Evolutionary conservation across 371 early-diverging fungal genomes (phyloP), one percentile per base, ranked within the genome.

Genomic region (Mucor indicus): DNA sequence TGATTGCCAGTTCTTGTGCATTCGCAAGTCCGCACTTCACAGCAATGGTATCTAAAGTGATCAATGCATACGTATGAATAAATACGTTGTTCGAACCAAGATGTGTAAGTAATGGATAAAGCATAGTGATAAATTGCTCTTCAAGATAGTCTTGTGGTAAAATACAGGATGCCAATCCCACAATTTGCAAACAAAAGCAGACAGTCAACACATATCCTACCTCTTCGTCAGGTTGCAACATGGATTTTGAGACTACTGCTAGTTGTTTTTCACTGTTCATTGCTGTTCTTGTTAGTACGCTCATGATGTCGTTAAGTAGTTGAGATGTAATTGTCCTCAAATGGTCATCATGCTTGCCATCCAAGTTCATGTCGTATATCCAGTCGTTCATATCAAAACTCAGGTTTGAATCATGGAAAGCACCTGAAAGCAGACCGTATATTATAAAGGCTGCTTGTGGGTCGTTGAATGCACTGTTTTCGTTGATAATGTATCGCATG

Each of bases 31-130:
- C 67, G 38, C 73, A 75, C 1, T 42, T 23, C 5, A 46, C 17
- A 0, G 77, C 69, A 41, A 79, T 58, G 10, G 53, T 48, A 24
- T 64, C 61, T 38, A 79, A 36, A 1, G 75, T 64, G 20, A 67
- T 72, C 12, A 63, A 44, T 6, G 75, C 70, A 37, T 65, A 71
- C 8, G 57, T 62, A 38, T 69, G 64, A 8, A 73, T 59, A 31
- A 52, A 70, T 0, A 63, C 40, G 46, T 62, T 66, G 2, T 56
- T 54, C 16, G 64, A 79, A 2, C 81, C 83, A 1, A 79, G 48
- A 40, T 79, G 74, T 6, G 77, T 77, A 21, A 86, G 41, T 11
- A 86, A 51, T 0, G 75, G 77, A 57, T 86, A 84, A 1, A 86
- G 54, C 2, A 67, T 45, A 13, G 75, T 77, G 27, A 83, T 80